Base-by-base conservation (phyloP, 2,329 filamentous ascomycete species). In the Microsporum audouinii region DNA sequence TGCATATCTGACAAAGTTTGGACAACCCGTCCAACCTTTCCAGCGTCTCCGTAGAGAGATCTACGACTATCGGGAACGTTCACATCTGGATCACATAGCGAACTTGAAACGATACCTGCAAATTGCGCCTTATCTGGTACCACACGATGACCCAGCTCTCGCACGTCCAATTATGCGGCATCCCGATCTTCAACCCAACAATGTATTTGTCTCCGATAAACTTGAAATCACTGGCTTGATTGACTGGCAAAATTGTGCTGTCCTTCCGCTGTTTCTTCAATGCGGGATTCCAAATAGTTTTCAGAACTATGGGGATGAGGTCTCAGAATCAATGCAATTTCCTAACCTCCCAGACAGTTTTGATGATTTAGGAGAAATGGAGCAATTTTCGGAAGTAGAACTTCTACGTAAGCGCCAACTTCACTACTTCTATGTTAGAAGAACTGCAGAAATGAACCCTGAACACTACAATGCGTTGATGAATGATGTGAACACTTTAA, bases 301-400 rank as follows among this genome's bases (percentile, higher is more conserved):
- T 61, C 70, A 72, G 63, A 73, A 73, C 43, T 72, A 68, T 63
- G 71, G 70, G 10, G 70, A 73, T 59, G 64, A 61, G 8, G 2
- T 61, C 2, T 70, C 66, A 14, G 60, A 65, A 34, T 47, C 36
- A 10, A 62, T 68, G 2, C 47, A 36, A 34, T n/a, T 60, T 12
- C 63, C 65, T 14, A 39, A 56, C 5, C 45, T 66, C 8, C 64
- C 66, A 31, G 5, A 58, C 7, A 56, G 63, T 33, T 66, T 63
- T 59, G 58, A 66, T 14, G 39, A 57, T 23, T 14, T 67, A 17
- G 10, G n/a, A 8, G 8, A 7, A 6, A 38, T 39, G 17, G 61
- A 66, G 45, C 59, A 65, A 39, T 23, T 2, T 3, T 29, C 23
- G 0, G 36, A 62, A 57, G 14, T 60, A 29, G 55, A 59, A 39